A percentile compares a stretch with the other conserved stretches of the same genome.
These are phyloP conservation scores for Cyberlindnera misumaiensis DNA, from an alignment of 805 yeast genomes.

Conservation along the genomic window DNA sequence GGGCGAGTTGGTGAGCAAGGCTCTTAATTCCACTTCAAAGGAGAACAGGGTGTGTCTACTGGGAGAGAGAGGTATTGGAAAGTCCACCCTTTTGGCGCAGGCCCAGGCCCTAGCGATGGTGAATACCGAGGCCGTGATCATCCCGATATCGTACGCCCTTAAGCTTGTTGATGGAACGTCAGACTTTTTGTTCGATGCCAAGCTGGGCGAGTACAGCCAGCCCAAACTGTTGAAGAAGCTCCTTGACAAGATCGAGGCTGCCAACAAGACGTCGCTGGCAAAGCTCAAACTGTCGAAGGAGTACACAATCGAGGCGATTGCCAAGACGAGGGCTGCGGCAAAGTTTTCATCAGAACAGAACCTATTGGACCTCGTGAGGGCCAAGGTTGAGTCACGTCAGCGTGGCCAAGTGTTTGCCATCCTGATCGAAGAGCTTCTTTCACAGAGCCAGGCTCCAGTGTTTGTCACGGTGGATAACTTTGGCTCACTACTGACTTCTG, in stretches of 20 bases:
- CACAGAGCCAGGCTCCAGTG: constrained; percentile 48
- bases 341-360: constrained; percentile 26
- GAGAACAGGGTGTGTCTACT: constrained; percentile 48
- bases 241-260: constrained; percentile 42
- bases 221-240: constrained; percentile 69
- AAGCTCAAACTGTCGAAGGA: constrained; percentile 29
- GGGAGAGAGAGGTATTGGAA: constrained; percentile 77
- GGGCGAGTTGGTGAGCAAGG: constrained; percentile 31
- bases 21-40: constrained; percentile 26
- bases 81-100: constrained; percentile 67
- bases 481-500: constrained; percentile 49
- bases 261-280: constrained; percentile 35
- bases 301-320: constrained; percentile 27
- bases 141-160: constrained; percentile 60
- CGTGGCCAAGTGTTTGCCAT: constrained; percentile 43
- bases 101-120: constrained; percentile 49
- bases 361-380: constrained; percentile 38
- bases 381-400: constrained; percentile 31
- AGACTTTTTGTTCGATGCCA: constrained; percentile 54
- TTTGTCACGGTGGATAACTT: constrained; percentile 69
- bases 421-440: constrained; percentile 47
- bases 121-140: constrained; percentile 36
- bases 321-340: constrained; percentile 26
- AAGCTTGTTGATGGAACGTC: constrained; percentile 63
- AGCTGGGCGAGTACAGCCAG: constrained; percentile 52